Conservation (phyloP, 352 stramenopile genomes). For the Phytophthora megakarya region DNA sequence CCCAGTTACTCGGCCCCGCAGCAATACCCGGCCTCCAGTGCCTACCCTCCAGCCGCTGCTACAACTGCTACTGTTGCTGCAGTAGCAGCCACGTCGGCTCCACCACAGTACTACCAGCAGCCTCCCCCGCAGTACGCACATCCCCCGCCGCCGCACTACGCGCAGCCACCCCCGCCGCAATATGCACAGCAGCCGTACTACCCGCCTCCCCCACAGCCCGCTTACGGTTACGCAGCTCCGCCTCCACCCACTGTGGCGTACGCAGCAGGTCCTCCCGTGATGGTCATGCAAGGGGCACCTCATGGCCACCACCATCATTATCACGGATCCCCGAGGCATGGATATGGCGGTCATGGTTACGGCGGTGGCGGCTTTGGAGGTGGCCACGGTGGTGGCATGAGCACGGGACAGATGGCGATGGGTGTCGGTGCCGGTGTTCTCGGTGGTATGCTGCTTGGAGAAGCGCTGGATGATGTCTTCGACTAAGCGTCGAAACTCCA, state of each 20-base stretch:
- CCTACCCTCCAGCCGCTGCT: conserved; percentile 13
- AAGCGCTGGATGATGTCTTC: conserved; percentile 68
- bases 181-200: conserved; percentile 48
- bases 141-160: conserved; percentile 35
- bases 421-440: conserved; percentile 76
- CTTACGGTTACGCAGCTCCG: conserved; percentile 36
- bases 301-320: conserved; percentile 42
- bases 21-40: conserved; percentile 17
- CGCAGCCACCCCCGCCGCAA: conserved; percentile 33
- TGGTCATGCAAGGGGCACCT: conserved; percentile 32
- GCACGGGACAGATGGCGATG: conserved; percentile 57
- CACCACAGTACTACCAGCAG: conserved; percentile 48
- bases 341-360: conserved; percentile 35
- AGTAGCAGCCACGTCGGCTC: conserved; percentile 29
- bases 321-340: conserved; percentile 35
- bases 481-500: conserved; percentile 25
- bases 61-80: conserved; percentile 20
- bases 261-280: conserved; percentile 37
- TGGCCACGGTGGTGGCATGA: conserved; percentile 32
- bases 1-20: background rate
- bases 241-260: conserved; percentile 38
- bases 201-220: conserved; percentile 29
- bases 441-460: conserved; percentile 76
- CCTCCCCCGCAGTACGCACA: conserved; percentile 38
- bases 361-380: conserved; percentile 28